phyloP scores from a whole-genome alignment of 2,329 filamentous ascomycete genomes.

The Colletotrichum cuscutae region DNA sequence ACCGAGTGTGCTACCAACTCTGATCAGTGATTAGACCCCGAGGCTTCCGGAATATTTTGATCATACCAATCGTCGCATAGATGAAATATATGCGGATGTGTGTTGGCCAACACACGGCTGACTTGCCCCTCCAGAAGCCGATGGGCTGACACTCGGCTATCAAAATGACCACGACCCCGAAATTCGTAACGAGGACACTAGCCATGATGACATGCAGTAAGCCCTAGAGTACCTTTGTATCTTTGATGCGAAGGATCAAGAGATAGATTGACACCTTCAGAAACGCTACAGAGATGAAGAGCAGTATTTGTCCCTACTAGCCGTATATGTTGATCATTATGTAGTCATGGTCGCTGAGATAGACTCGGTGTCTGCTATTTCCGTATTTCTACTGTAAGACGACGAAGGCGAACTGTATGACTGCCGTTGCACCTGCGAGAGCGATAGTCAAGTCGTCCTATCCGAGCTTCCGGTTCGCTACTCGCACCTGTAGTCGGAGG shows the following conservation, averaged over 20 bases:
- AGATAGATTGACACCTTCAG: conserved; percentile 54
- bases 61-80: conserved; percentile 44
- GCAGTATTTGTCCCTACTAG: conserved; percentile 51
- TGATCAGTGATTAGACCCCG: rapidly evolving
- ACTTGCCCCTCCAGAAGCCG: conserved; percentile 29
- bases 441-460: conserved; percentile 51
- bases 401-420: conserved; percentile 45
- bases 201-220: conserved; percentile 44
- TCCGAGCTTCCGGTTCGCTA: conserved; percentile 41
- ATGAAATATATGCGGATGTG: conserved; percentile 45
- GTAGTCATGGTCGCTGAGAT: conserved; percentile 44
- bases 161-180: conserved; percentile 44
- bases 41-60: neutral
- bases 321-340: conserved; percentile 48
- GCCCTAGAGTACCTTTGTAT: conserved; percentile 42
- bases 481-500: conserved; percentile 45
- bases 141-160: conserved; percentile 44
- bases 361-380: conserved; percentile 51
- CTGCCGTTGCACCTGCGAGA: conserved; percentile 41
- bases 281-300: conserved; percentile 50
- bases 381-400: conserved; percentile 45
- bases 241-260: conserved; percentile 52
- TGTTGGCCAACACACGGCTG: conserved; percentile 42
- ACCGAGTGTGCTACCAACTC: conserved; percentile 37
- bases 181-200: conserved; percentile 44